Conservation (phyloP, 495 filamentous ascomycete species). For the Trichoderma reesei region DNA sequence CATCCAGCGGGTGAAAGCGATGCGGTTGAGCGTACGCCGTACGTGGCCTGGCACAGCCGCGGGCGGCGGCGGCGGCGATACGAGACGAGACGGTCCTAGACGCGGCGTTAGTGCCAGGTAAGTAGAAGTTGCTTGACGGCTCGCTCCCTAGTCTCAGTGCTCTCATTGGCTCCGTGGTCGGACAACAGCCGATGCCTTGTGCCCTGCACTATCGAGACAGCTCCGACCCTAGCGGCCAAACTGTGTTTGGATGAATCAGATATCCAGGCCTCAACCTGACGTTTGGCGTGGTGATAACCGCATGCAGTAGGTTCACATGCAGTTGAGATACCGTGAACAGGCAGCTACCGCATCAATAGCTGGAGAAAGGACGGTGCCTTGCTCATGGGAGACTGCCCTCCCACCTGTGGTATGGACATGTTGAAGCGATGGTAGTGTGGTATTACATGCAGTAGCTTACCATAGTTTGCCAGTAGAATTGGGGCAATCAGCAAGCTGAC, state of each 20-base stretch:
- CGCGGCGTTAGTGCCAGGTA: background rate
- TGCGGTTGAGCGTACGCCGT: conserved; percentile 1
- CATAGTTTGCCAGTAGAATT: too few relatives aligned
- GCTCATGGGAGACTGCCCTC: background rate
- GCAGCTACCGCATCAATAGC: too few relatives aligned
- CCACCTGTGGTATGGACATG: too few relatives aligned
- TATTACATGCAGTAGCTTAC: too few relatives aligned
- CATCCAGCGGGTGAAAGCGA: background rate
- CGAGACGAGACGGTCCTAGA: background rate
- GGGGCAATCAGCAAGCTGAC: background rate
- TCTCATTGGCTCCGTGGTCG: background rate
- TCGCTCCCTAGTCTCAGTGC: background rate
- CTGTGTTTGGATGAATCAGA: background rate
- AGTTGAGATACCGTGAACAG: too few relatives aligned
- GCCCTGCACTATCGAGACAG: background rate
- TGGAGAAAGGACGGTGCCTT: too few relatives aligned
- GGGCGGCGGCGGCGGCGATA: conserved; percentile 1
- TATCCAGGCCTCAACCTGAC: too few relatives aligned
- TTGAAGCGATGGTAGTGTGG: too few relatives aligned
- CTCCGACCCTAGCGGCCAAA: background rate
- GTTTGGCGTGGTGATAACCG: too few relatives aligned
- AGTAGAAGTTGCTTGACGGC: background rate
- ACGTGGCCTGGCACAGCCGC: conserved; percentile 7
- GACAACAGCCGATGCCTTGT: background rate
- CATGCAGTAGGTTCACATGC: too few relatives aligned